Evolutionary conservation across 148 eudicot genomes (phyloP), one percentile per base, ranked within the genome.

Genomic region (Fagopyrum esculentum): DNA sequence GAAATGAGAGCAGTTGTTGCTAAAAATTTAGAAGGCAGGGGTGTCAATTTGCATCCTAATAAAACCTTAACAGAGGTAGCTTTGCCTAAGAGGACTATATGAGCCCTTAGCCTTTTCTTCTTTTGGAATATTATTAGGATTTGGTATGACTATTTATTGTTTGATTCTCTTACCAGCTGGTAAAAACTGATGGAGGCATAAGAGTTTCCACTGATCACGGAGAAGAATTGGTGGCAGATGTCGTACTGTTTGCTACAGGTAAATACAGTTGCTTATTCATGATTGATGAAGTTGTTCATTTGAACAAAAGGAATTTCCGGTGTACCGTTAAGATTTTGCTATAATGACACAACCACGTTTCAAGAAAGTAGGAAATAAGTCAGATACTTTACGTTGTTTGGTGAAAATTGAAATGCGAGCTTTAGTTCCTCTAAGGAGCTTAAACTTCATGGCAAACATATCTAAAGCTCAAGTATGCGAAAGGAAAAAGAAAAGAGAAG

Each of bases 201-300:
- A 95, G 84, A 86, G 99, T 86, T 78, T 78, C 75, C 35, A 92
- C 97, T 26, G 96, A 90, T 86, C 96, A 89, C 74, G 99, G 97
- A 81, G 96, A 90, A 86, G 99, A 90, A 83, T 74, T 95, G 75
- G 76, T 82, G 76, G 97, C 93, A 29, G 99, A 95, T 85, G 96
- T 80, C 76, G 99, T 95, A 13, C 96, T 95, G 76, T 90, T 95
- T 82, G 99, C 99, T 48, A 95, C 99, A 12, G 99, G 99, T 95
- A 86, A 80, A 56, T 64, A 19, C 47, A 43, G 40, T 15, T 66
- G 19, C 47, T 66, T 66, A 35, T 66, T 66, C 47, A 13, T 5
- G 4, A 9, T 15, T 66, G 17, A 6, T 5, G 47, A 66, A 35
- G 69, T 7, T 57, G 64, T 57, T 57, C 30, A 57, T 19, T 57